Evolutionary conservation across 176 grass and related monocot species (phyloP), one percentile per base, ranked within the genome.

Genomic region (Oryza brachyantha): DNA sequence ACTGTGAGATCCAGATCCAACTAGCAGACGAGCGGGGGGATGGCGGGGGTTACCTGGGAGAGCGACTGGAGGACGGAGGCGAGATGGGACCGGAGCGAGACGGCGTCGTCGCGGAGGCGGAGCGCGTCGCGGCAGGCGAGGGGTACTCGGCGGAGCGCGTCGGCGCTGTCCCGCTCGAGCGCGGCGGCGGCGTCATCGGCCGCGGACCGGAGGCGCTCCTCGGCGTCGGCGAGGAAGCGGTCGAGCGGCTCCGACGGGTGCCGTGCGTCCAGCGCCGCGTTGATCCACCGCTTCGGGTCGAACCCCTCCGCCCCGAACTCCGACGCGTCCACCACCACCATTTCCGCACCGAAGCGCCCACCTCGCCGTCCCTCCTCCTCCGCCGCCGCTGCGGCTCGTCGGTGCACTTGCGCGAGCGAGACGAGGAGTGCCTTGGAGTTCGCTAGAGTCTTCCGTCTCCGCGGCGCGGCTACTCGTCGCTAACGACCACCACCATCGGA

Each of bases 201-300:
- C 10, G 90, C 90, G 29, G 90, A 72, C 14, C 92, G 96, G 54
- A 99, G 92, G 29, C 86, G 88, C 84, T 99, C 96, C 88, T 99
- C 88, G 63, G 87, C 74, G 63, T 91, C 92, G 80, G 88, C 84
- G 37, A 94, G 83, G 92, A 91, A 94, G 63, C 88, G 88, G 2
- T 94, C 92, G 55, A 94, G 90, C 38, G 88, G 90, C 61, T 93
- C 96, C 71, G 92, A 89, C 55, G 91, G 88, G 79, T 94, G 84
- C 54, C 92, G 82, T 70, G 76, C 83, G 26, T 91, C 92, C 75
- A 92, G 83, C 64, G 90, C 92, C 66, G 88, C 92, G 81, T 99
- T 99, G 92, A 95, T 99, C 96, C 96, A 99, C 77, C 88, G 90
- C 84, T 99, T 99, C 66, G 85, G 88, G 75, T 99, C 88, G 77